Evolutionary conservation across 1,284 basidiomycete species (phyloP).

Genomic region (Rhodofomes roseus): DNA sequence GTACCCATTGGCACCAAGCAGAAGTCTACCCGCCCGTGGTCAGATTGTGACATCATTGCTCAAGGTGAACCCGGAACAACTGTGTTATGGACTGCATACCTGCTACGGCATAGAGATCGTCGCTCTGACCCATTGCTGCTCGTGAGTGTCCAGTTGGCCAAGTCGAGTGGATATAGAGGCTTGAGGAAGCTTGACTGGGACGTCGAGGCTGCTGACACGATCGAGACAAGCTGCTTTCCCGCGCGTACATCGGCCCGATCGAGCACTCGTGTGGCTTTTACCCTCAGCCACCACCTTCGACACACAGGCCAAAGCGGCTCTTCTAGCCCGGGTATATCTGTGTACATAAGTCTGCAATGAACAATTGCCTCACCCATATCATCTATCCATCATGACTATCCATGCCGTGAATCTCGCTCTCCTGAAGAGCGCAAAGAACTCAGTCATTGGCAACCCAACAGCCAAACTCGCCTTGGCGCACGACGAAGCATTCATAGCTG

Average conservation of each 20-base stretch:
- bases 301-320: neutral
- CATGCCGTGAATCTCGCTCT: constrained; percentile 33
- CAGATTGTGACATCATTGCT: neutral
- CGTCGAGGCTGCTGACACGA: neutral
- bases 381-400: constrained; percentile 32
- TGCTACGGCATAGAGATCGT: constrained; percentile 62
- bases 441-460: constrained; percentile 70
- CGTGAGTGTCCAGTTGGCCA: neutral
- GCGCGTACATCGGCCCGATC: neutral
- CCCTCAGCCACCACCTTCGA: neutral
- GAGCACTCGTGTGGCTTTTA: neutral
- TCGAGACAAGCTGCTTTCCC: neutral
- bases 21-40: constrained; percentile 51
- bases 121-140: neutral
- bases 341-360: neutral
- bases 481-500: constrained; percentile 50
- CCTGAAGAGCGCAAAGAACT: constrained; percentile 67
- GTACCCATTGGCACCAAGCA: constrained; percentile 83
- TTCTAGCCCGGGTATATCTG: neutral
- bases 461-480: constrained; percentile 56
- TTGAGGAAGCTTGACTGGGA: too few relatives aligned
- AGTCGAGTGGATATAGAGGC: neutral
- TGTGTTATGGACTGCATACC: constrained; percentile 31
- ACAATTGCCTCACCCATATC: neutral
- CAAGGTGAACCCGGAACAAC: neutral